Base-by-base conservation (phyloP, 192 early-diverging fungal species). In the Entophlyctis luteolus region DNA sequence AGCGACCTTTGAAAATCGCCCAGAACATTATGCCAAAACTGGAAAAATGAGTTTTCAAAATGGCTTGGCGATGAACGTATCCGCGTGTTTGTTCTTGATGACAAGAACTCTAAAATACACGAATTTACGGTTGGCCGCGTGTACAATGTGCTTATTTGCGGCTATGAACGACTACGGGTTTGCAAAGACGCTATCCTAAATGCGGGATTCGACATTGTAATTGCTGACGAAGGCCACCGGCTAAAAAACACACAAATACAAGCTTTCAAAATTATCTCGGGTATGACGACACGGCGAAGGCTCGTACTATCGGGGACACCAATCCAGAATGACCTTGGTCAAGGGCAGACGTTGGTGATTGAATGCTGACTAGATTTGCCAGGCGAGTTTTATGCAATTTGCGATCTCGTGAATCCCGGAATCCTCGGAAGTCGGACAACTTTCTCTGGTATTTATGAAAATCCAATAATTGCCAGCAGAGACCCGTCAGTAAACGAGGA, bases 381-480 rank as follows among this genome's bases (percentile, higher is more conserved):
- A 48, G 76, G 77, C 46, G 86, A 89, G 52, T 89, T 91, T 70
- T 93, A 92, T 75, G 78, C 80, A 62, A 70, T 81, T 47, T 76
- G 86, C 47, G 89, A 86, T 66, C 81, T 89, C 69, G 92, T 94
- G 79, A 91, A 88, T 83, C 87, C 88, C 12, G 75, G 77, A 0
- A 57, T 79, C 16, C 48, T 79, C 1, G 78, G 78, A 28, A 50
- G 62, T 0, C 46, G 50, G 0, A 49, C 35, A 34, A 62, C 53
- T 0, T 79, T 79, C 62, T 53, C 58, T 22, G 63, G 46, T 12
- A 65, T 80, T 12, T 82, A 67, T 55, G 75, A 82, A 58, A 66
- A 55, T 8, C 75, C 76, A 22, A 82, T 82, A 37, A 28, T 77
- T n/a, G 28, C 31, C 8, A 37, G 42, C 3, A 57, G 75, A 33